Evolutionary conservation across 2,329 filamentous ascomycete genomes (phyloP).

Genomic region (Alternaria ventricosa): DNA sequence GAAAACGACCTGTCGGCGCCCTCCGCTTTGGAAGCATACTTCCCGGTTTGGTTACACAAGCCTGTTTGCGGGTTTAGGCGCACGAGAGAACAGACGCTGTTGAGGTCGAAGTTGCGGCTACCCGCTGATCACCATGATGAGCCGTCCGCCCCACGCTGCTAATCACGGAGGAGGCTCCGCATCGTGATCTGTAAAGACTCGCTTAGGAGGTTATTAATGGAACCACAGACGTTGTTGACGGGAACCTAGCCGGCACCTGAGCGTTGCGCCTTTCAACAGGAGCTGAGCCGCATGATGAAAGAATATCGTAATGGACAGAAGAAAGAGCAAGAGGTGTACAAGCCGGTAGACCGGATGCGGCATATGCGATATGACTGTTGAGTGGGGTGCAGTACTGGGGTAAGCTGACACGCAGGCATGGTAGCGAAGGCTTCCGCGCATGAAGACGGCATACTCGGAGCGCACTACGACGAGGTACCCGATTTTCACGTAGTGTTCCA

Average conservation of each 20-base stretch:
- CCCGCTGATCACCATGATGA: constrained; percentile 16
- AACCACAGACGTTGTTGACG: constrained; percentile 12
- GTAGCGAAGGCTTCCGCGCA: constrained; percentile 13
- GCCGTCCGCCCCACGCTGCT: constrained; percentile 14
- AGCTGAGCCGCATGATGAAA: background rate
- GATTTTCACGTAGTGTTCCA: constrained; percentile 1
- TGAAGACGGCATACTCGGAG: constrained; percentile 10
- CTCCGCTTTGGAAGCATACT: background rate
- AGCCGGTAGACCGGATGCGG: background rate
- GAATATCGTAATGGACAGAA: background rate
- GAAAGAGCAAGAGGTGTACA: background rate
- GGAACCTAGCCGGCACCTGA: background rate
- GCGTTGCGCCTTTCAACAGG: constrained; percentile 3
- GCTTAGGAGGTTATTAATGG: constrained; percentile 15
- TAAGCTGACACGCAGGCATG: constrained; percentile 2
- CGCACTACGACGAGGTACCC: constrained; percentile 1
- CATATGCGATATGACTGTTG: background rate
- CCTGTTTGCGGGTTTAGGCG: background rate
- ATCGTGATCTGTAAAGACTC: constrained; percentile 13
- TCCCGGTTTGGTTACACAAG: background rate
- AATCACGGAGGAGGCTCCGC: constrained; percentile 12
- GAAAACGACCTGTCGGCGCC: background rate
- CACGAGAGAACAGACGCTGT: constrained; percentile 5
- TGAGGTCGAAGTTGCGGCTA: constrained; percentile 7
- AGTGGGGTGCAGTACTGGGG: constrained; percentile 8